Evolutionary conservation across 2,329 filamentous ascomycete species (phyloP).

Genomic region (Colletotrichum sojae): DNA sequence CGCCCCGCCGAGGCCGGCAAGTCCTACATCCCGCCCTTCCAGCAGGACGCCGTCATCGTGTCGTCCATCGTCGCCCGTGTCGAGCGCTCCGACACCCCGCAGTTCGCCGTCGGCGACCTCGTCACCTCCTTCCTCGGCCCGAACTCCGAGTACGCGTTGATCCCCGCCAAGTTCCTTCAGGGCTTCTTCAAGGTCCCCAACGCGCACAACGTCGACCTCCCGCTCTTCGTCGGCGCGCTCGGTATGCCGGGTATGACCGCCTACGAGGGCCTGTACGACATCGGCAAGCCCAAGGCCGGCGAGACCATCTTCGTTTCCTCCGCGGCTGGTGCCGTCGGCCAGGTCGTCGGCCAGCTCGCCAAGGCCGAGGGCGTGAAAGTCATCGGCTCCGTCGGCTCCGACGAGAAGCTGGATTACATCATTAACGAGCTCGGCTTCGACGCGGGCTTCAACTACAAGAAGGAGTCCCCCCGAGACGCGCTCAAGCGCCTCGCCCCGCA

Average conservation of each 20-base stretch:
- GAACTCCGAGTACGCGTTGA: constrained; percentile 75
- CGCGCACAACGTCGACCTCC: constrained; percentile 75
- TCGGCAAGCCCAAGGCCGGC: constrained; percentile 74
- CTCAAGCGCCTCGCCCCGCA: constrained; percentile 79
- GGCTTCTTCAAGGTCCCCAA: constrained; percentile 68
- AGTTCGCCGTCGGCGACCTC: constrained; percentile 64
- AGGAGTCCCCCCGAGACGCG: constrained; percentile 77
- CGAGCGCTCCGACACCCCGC: constrained; percentile 74
- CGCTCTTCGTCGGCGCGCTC: constrained; percentile 80
- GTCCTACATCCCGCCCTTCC: constrained; percentile 78
- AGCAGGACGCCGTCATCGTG: constrained; percentile 73
- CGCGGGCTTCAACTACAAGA: constrained; percentile 90
- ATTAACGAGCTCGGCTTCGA: constrained; percentile 66
- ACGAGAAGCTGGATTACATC: constrained; percentile 82
- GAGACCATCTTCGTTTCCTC: constrained; percentile 87
- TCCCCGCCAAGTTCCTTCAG: constrained; percentile 35
- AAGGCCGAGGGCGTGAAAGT: constrained; percentile 85
- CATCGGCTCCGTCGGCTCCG: constrained; percentile 84
- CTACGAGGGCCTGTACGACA: constrained; percentile 77
- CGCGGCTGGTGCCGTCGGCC: constrained; percentile 85
- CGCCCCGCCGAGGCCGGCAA: constrained; percentile 69
- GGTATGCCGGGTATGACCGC: constrained; percentile 75
- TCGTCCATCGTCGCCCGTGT: constrained; percentile 78
- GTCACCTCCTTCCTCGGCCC: constrained; percentile 63
- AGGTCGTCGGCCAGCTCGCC: constrained; percentile 86